Evolutionary conservation across 129 eudicot species (phyloP), one percentile per base, ranked within the genome.

Genomic region (Artemisia argyi): DNA sequence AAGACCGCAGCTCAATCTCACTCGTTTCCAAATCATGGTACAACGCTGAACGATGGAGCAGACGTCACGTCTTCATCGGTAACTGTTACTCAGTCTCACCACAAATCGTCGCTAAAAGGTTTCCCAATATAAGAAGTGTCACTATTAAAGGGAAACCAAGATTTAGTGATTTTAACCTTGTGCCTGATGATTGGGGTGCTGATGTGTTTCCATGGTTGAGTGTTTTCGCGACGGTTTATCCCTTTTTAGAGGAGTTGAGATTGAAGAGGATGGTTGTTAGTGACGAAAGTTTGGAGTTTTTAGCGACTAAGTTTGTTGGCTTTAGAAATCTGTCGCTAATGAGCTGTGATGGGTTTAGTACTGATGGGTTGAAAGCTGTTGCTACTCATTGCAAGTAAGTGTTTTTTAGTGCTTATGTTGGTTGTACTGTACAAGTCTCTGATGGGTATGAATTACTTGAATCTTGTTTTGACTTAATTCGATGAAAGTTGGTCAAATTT

Each of bases 271-370:
- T 91, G 97, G 84, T 78, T 12, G 83, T 91, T 18, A 70, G 69
- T 56, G 97, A 91, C 71, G 85, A 88, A 77, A 86, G 90, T 71
- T 82, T 91, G 86, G 90, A 91, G 92, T 85, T 91, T 22, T 68
- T 91, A 56, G 92, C 97, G 8, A 76, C 69, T 63, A 84, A 74
- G 2, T 88, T 91, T 69, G 70, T 65, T 8, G 79, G 69, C 7
- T 91, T 91, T 65, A 88, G 83, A 75, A 82, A 83, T 49, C 42
- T 91, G 20, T 88, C 95, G 32, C 79, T 91, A 53, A 77, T 73
- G 72, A 86, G 92, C 66, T 91, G 97, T 80, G 96, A 88, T 78
- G 97, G 97, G 42, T 91, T 91, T 65, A 86, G 85, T 76, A 89
- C 91, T 67, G 83, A 85, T 79, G 97, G 96, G 28, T 80, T 91